Evolutionary conservation across 2,329 filamentous ascomycete genomes (phyloP), one percentile per base, ranked within the genome.

Genomic region (Fusarium falciforme): DNA sequence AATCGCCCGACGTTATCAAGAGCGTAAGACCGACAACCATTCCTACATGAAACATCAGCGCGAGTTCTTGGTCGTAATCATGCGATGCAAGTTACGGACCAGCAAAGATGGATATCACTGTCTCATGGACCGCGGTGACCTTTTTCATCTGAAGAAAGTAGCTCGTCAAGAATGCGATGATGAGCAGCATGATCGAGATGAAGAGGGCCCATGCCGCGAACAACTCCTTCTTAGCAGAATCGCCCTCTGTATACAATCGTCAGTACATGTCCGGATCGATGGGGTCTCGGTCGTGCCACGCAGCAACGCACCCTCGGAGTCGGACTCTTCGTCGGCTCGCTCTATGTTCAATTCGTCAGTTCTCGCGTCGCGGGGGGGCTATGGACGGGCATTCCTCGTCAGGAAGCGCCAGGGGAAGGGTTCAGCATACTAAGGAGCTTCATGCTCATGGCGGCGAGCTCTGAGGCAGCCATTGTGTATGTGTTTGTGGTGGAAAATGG

Each of bases 111-210:
- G 96, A 98, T 72, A 99, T 92, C 78, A 98, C 96, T 2, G 96
- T 99, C 86, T 99, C 96, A 83, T 99, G 96, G 64, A 99, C 93
- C 31, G 96, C 96, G 80, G 98, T 96, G 66, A 99, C 95, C 85
- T 97, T 98, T 85, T 94, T 95, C 85, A 96, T 94, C 84, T 98
- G 96, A 70, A 99, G 89, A 77, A 97, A 93, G 85, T 99, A 99
- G 87, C 95, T 98, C 52, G 95, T 97, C 83, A 98, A 97, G 78
- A 99, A 94, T 72, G 96, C 96, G 75, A 93, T 90, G 77, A 98
- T 98, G 79, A 99, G 91, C 78, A 99, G 91, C 85, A 94, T 90
- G 78, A 99, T 98, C 78, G 97, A 91, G 80, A 99, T 99, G 85
- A 98, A 98, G 76, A 99, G 91, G 33, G 96, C 95, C 95, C 94